Conservation (phyloP, 176 grass and related monocot genomes). For the Carex scoparia region DNA sequence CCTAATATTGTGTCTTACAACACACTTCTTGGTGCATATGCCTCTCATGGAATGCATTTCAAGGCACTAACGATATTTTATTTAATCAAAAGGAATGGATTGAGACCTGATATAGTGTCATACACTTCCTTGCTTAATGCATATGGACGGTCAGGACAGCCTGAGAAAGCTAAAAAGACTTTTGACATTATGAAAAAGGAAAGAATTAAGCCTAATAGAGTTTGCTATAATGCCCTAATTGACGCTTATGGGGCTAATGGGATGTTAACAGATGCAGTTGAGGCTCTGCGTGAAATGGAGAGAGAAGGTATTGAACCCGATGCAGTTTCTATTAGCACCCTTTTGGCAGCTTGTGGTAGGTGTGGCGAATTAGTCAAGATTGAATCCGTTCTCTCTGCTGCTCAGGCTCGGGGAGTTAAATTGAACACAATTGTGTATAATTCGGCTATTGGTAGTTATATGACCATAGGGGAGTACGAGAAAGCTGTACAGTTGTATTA, state of each 20-base stretch:
- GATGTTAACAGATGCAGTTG: constrained; percentile 64
- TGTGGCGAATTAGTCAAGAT: constrained; percentile 67
- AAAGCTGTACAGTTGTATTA: constrained; percentile 74
- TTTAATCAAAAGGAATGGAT: constrained; percentile 59
- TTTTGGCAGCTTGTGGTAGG: constrained; percentile 72
- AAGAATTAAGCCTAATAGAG: constrained; percentile 76
- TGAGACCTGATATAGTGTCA: constrained; percentile 76
- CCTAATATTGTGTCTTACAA: constrained; percentile 92
- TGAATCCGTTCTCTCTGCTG: constrained; percentile 55
- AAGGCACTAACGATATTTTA: constrained; percentile 69
- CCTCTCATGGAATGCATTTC: constrained; percentile 65
- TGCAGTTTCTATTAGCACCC: constrained; percentile 79
- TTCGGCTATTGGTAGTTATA: constrained; percentile 81
- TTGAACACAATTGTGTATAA: constrained; percentile 88
- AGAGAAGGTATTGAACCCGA: constrained; percentile 69
- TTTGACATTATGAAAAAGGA: constrained; percentile 72
- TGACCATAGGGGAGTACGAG: constrained; percentile 66
- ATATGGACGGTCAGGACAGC: constrained; percentile 76
- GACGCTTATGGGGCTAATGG: constrained; percentile 90
- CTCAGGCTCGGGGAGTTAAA: constrained; percentile 57
- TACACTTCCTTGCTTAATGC: constrained; percentile 91
- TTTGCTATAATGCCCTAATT: constrained; percentile 95
- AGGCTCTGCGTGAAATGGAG: constrained; percentile 73
- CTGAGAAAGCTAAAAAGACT: constrained; percentile 63
- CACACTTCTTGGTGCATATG: constrained; percentile 83